Evolutionary conservation across 1,284 basidiomycete genomes (phyloP), one percentile per base, ranked within the genome.

Genomic region (Cystobasidiaceae sp.): DNA sequence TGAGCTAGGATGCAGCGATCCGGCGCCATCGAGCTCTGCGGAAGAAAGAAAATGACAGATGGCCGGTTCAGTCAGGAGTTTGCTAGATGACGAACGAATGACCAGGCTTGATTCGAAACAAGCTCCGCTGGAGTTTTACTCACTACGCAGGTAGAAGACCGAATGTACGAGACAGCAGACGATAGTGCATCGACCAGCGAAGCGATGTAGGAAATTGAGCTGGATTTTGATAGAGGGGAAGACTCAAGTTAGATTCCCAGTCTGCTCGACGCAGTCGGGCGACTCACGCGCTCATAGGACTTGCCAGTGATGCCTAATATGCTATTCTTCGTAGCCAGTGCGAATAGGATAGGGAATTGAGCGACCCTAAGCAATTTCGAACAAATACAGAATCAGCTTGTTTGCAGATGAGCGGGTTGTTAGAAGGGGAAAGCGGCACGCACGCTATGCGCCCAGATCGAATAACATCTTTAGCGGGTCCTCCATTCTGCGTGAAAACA

Each of bases 141-240:
- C 33, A 55, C 41, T 30, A 15, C 44, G 49, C n/a, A 71, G 33
- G 55, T 60, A 70, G 45, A 61, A 49, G 17, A 75, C 32, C 0
- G 73, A 69, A 66, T 78, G 78, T 0, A 75, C 23, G 71, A 75
- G 75, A 4, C 73, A 71, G 46, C 74, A 71, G 23, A 78, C 27
- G 7, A 79, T 68, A 39, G 70, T 71, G 3, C 75, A 71, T 25
- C 79, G 70, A 0, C 75, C 75, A 2, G 75, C 72, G 21, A 77
- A 75, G 1, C 79, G 77, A 56, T 79, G 79, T 2, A 80, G 70
- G 61, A 74, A 78, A 68, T 79, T 80, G 69, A 80, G 74, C 72
- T 75, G 64, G 9, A 7, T 11, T 6, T 9, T n/a, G n/a, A n/a
- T n/a, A n/a, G n/a, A n/a, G 4, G 15, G 52, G 19, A 9, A 43